A percentile compares a stretch with the other conserved stretches of the same genome.
Conservation (phyloP, 2,329 filamentous ascomycete genomes). For the Ophiocordyceps sinensis region DNA sequence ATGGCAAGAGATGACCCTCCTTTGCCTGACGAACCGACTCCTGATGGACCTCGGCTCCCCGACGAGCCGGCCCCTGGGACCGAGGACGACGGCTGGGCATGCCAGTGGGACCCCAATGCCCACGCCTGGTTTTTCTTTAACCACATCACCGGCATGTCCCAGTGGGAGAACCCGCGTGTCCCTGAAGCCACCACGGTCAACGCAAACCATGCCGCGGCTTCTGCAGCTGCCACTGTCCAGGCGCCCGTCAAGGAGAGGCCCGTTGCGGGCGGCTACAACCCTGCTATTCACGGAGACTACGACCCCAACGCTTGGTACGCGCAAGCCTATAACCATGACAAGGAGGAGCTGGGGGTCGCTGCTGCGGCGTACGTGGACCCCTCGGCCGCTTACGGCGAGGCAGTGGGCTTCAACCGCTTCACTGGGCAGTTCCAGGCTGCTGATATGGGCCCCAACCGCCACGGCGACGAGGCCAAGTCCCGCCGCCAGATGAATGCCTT, state of each 20-base stretch:
- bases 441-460: slow-evolving; percentile 55
- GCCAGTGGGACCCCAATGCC: slow-evolving; percentile 55
- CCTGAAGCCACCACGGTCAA: slow-evolving; percentile 24
- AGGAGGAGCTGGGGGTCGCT: slow-evolving; percentile 16
- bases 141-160: slow-evolving; percentile 56
- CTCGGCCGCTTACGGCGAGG: slow-evolving; percentile 45
- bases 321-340: slow-evolving; percentile 31
- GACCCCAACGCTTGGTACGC: slow-evolving; percentile 95
- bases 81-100: slow-evolving; percentile 67
- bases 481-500: slow-evolving; percentile 81
- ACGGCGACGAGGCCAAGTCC: slow-evolving; percentile 79
- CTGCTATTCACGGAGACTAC: slow-evolving; percentile 90
- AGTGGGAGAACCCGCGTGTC: slow-evolving; percentile 80
- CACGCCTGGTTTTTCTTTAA: slow-evolving; percentile 77
- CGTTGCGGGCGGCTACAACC: slow-evolving; percentile 72
- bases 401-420: slow-evolving; percentile 79
- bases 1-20: slow-evolving; percentile 14
- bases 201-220: slow-evolving; percentile 9
- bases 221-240: slow-evolving; percentile 10
- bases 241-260: slow-evolving; percentile 20
- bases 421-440: slow-evolving; percentile 68
- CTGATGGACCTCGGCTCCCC: slow-evolving; percentile 24
- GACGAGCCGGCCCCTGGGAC: slow-evolving; percentile 31
- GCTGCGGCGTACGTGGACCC: slow-evolving; percentile 7
- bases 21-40: slow-evolving; percentile 19